phyloP scores from a whole-genome alignment of 495 filamentous ascomycete species.

The Penicillium pulvis region DNA sequence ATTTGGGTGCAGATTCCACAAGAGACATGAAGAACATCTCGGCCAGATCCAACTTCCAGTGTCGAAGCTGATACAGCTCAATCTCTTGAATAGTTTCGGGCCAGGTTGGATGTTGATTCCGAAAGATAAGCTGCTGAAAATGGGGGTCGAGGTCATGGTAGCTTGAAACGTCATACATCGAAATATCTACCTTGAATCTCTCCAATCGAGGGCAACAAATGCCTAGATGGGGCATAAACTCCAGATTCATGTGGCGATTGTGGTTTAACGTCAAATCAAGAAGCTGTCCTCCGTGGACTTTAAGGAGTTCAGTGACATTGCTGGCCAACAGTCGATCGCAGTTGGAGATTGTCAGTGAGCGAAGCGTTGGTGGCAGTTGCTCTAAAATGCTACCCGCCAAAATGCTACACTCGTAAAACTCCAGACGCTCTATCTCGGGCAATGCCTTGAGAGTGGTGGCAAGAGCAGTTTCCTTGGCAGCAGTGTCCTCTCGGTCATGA shows the following conservation, averaged over 20 bases:
- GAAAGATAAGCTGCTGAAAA: constrained; percentile 62
- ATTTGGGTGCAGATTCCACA: constrained; percentile 61
- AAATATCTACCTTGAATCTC: constrained; percentile 70
- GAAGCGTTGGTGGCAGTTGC: constrained; percentile 62
- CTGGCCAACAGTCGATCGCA: constrained; percentile 67
- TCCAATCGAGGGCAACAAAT: constrained; percentile 66
- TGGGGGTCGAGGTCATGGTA: constrained; percentile 71
- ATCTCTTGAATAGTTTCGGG: constrained; percentile 66
- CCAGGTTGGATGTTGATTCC: constrained; percentile 70
- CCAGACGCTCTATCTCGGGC: constrained; percentile 60
- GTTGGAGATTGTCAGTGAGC: constrained; percentile 69
- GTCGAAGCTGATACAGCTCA: constrained; percentile 72
- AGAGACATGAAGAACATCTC: constrained; percentile 77
- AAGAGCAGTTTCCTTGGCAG: constrained; percentile 49
- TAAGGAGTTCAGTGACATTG: constrained; percentile 60
- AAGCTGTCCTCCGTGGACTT: constrained; percentile 61
- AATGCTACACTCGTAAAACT: constrained; percentile 68
- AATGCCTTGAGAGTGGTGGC: constrained; percentile 60
- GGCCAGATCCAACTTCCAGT: constrained; percentile 64
- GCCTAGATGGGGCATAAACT: constrained; percentile 65
- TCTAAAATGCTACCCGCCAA: constrained; percentile 60
- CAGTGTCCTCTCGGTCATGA: constrained; percentile 11
- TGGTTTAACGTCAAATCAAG: constrained; percentile 68
- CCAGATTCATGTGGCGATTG: constrained; percentile 73
- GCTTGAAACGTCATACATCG: constrained; percentile 59